phyloP scores from a whole-genome alignment of 169 alveolate genomes.

The Besnoitia besnoiti region DNA sequence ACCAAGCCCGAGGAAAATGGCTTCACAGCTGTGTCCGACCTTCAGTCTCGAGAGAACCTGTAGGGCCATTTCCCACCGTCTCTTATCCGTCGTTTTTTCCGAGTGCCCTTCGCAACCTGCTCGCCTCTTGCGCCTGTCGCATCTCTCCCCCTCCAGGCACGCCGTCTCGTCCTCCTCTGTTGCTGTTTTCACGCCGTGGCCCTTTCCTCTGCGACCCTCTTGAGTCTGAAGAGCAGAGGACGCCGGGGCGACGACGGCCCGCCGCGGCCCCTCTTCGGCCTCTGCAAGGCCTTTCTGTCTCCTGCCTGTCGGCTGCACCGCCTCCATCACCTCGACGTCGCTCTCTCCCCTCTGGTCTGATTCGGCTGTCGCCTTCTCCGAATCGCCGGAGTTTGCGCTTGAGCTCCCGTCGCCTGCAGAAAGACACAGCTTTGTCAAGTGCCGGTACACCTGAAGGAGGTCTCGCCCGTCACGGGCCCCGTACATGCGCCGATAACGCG shows the following conservation, averaged over 20 bases:
- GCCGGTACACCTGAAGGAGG: conserved; percentile 40
- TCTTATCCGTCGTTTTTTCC: background rate
- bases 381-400: background rate
- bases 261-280: background rate
- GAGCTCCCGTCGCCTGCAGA: background rate
- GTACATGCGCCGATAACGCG: background rate
- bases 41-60: background rate
- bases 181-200: background rate
- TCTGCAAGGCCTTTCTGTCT: background rate
- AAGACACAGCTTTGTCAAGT: background rate
- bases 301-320: background rate
- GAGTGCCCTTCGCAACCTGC: background rate
- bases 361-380: background rate
- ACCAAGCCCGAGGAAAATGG: conserved; percentile 35
- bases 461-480: conserved; percentile 16
- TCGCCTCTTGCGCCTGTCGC: background rate
- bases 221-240: background rate
- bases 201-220: background rate
- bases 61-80: background rate
- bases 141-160: background rate
- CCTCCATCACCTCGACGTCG: background rate
- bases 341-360: background rate
- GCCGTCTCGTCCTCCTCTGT: background rate
- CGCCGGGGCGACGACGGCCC: background rate
- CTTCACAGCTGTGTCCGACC: background rate